Percentiles rank a stretch among this genome's conserved stretches.
Evolutionary conservation across 78 protist genomes (phyloP).

Genomic region (Dictyostelium intermedium): DNA sequence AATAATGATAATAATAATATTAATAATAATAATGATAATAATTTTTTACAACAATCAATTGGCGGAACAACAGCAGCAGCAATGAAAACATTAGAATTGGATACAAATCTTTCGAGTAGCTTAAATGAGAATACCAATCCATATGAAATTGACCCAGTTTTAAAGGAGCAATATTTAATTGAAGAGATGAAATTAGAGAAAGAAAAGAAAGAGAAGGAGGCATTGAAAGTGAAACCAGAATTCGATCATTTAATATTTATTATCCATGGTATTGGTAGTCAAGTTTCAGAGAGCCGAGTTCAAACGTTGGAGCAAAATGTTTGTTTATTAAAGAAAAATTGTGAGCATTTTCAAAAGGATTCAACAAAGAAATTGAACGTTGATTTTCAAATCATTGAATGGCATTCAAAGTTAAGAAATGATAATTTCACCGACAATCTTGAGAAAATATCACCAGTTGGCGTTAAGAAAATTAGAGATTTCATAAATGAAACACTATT

Average conservation of each 20-base stretch:
- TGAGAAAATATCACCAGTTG: conserved; percentile 18
- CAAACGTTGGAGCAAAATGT: conserved; percentile 32
- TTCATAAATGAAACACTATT: conserved; percentile 29
- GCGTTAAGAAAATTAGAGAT: conserved; percentile 12
- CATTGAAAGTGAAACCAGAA: not conserved
- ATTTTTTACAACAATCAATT: not conserved
- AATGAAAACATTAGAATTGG: not conserved
- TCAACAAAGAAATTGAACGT: not conserved
- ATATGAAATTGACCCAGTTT: conserved; percentile 43
- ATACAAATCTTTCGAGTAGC: not conserved
- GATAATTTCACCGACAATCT: not conserved
- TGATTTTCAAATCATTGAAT: conserved; percentile 36
- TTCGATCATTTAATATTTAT: conserved; percentile 47
- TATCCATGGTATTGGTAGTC: conserved; percentile 47
- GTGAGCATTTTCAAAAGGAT: not conserved
- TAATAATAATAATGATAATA: not conserved
- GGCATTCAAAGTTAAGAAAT: conserved; percentile 43
- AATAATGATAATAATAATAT: not conserved
- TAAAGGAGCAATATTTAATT: not conserved
- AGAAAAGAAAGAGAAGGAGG: not conserved
- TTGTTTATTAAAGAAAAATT: conserved; percentile 10
- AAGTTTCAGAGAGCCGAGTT: not conserved
- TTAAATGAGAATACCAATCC: not conserved
- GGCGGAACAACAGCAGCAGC: not conserved
- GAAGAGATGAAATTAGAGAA: not conserved